phyloP scores from a whole-genome alignment of 2,329 filamentous ascomycete species.

The Tolypocladium endophyticum region DNA sequence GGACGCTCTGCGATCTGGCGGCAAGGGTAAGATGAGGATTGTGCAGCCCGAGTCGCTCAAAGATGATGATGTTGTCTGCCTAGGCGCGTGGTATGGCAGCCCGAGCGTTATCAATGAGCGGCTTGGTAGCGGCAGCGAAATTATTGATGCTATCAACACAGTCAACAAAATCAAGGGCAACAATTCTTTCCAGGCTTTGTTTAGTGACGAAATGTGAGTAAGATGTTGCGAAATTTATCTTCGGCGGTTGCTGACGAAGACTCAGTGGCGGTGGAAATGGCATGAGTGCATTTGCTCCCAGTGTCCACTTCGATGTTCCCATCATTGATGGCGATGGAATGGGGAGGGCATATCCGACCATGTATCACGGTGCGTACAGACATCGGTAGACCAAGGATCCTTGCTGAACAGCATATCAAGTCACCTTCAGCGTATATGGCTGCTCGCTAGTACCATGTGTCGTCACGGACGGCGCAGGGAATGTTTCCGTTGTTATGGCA shows the following conservation, averaged over 20 bases:
- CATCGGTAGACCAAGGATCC: rapidly evolving
- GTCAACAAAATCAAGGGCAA: conserved; percentile 20
- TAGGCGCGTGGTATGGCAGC: conserved; percentile 34
- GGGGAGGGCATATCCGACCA: conserved; percentile 27
- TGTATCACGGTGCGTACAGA: conserved; percentile 18
- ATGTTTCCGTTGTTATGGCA: conserved; percentile 22
- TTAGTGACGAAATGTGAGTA: conserved; percentile 27
- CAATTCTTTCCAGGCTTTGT: conserved; percentile 20
- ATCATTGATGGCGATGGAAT: conserved; percentile 26
- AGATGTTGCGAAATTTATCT: rapidly evolving
- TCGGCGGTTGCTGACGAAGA: not conserved
- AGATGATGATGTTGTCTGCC: conserved; percentile 27
- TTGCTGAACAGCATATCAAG: conserved; percentile 8
- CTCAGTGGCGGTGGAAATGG: conserved; percentile 27
- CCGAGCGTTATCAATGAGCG: conserved; percentile 29
- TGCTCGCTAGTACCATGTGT: conserved; percentile 24
- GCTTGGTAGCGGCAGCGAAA: conserved; percentile 24
- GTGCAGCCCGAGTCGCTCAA: conserved; percentile 24
- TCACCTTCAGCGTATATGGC: conserved; percentile 26
- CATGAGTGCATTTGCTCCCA: conserved; percentile 20
- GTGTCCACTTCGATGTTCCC: conserved; percentile 24
- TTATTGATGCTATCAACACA: conserved; percentile 24
- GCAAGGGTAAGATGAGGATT: conserved; percentile 25
- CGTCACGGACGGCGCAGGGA: conserved; percentile 25
- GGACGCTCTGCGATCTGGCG: conserved; percentile 21